Evolutionary conservation across 805 yeast genomes (phyloP).

Genomic region (Limtongia smithiae): DNA sequence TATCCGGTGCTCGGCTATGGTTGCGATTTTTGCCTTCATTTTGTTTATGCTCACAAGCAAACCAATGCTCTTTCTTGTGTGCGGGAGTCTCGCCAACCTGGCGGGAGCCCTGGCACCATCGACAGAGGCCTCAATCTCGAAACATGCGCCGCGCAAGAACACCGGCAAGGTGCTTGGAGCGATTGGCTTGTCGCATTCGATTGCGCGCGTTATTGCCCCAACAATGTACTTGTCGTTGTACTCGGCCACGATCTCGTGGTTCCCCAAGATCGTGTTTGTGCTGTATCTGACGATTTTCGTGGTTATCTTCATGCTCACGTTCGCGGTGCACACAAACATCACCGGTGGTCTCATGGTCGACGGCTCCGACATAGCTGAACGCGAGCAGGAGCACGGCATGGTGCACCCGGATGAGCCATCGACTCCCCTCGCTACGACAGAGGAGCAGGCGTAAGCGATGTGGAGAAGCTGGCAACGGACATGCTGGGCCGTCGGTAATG

Average conservation of each 20-base stretch:
- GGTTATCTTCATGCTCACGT: constrained; percentile 2
- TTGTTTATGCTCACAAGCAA: constrained; percentile 9
- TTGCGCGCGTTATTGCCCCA: constrained; percentile 20
- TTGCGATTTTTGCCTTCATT: constrained; percentile 14
- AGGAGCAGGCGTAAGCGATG: not conserved
- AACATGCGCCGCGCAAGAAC: constrained; percentile 20
- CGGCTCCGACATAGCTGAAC: constrained; percentile 5
- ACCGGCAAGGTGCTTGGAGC: constrained; percentile 23
- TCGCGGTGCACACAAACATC: constrained; percentile 6
- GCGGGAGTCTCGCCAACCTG: constrained; percentile 13
- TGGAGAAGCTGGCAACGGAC: no score
- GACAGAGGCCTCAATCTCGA: constrained; percentile 19
- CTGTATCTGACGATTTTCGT: not conserved
- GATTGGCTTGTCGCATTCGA: constrained; percentile 17
- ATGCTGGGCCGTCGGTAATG: no score
- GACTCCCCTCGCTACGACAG: not conserved
- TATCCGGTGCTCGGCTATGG: constrained; percentile 9
- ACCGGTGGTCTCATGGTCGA: constrained; percentile 21
- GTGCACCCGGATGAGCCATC: no score
- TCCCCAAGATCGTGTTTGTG: constrained; percentile 14
- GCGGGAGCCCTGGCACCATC: constrained; percentile 17
- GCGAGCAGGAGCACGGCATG: constrained; percentile 3
- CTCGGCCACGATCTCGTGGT: constrained; percentile 7
- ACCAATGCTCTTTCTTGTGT: constrained; percentile 11
- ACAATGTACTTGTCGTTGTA: constrained; percentile 13